Evolutionary conservation across 345 rosid species (phyloP).

Genomic region (Eucalyptus tenuipes): DNA sequence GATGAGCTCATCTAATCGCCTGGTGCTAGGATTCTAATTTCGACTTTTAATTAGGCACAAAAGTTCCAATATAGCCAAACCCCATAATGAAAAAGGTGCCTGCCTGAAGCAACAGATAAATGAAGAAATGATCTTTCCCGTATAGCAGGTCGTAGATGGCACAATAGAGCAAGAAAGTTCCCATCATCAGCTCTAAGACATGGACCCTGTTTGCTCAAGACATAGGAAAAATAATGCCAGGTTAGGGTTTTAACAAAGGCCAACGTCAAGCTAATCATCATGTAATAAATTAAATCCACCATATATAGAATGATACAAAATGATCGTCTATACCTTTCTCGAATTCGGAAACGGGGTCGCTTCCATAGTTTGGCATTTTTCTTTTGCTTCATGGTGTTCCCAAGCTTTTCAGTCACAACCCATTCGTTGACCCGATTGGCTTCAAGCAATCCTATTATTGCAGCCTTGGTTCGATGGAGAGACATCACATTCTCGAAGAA

Average conservation of each 20-base stretch:
- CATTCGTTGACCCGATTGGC: constrained; percentile 43
- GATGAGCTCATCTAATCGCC: not conserved
- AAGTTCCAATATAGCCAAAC: constrained; percentile 6
- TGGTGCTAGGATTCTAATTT: not conserved
- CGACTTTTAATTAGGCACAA: not conserved
- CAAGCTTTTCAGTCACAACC: constrained; percentile 29
- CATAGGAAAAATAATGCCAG: not conserved
- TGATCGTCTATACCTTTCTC: not conserved
- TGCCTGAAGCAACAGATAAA: constrained; percentile 10
- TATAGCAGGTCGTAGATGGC: constrained; percentile 6
- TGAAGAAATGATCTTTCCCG: constrained; percentile 8
- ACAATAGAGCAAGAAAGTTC: constrained; percentile 2
- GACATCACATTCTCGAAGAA: constrained; percentile 47
- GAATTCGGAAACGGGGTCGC: not conserved
- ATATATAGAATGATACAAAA: not conserved
- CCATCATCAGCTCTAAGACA: constrained; percentile 7
- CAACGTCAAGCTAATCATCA: not conserved
- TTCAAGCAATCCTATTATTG: constrained; percentile 33
- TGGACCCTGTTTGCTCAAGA: not conserved
- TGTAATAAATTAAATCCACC: not conserved
- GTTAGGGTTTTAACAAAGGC: not conserved
- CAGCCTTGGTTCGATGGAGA: constrained; percentile 32
- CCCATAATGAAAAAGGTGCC: constrained; percentile 12
- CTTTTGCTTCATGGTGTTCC: constrained; percentile 8
- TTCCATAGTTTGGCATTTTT: not conserved